These are phyloP conservation scores for Brassica balearica DNA, from an alignment of 441 rosid genomes.

Conservation along the genomic window DNA sequence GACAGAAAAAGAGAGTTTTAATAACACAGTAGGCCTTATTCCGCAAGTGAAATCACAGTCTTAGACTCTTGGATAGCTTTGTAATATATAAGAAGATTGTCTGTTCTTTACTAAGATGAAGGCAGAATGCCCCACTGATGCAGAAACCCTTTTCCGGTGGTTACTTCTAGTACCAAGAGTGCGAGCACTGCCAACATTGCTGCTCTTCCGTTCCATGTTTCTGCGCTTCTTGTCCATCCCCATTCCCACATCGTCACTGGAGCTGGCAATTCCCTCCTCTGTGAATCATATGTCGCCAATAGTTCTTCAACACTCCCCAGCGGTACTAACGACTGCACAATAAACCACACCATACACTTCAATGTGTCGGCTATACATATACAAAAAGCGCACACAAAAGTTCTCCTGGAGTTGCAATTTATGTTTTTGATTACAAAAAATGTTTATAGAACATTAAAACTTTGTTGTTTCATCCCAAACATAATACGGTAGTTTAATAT, in stretches of 20 bases:
- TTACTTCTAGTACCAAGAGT: conserved; percentile 82
- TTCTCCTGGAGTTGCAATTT: neutral
- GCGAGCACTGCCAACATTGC: conserved; percentile 98
- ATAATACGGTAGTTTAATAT: neutral
- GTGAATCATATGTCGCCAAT: conserved; percentile 88
- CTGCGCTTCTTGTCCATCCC: conserved; percentile 99
- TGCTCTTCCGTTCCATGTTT: conserved; percentile 99
- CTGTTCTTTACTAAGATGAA: conserved; percentile 26
- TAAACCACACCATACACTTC: conserved; percentile 3
- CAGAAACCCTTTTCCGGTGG: conserved; percentile 93
- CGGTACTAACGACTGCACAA: conserved; percentile 92
- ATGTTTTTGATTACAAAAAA: neutral
- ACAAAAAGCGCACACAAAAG: neutral
- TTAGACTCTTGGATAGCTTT: conserved; percentile 25
- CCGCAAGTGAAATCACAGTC: conserved; percentile 8
- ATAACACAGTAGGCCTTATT: conserved; percentile 22
- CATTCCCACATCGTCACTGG: conserved; percentile 98
- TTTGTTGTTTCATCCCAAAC: neutral
- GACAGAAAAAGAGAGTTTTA: conserved; percentile 15
- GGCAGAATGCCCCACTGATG: conserved; percentile 88
- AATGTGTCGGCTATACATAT: neutral
- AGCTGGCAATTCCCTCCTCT: conserved; percentile 84
- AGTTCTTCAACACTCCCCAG: conserved; percentile 93
- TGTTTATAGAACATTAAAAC: neutral
- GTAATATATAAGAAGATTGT: conserved; percentile 2